Base-by-base conservation (phyloP, 2,329 filamentous ascomycete genomes). In the Venturia nashicola region DNA sequence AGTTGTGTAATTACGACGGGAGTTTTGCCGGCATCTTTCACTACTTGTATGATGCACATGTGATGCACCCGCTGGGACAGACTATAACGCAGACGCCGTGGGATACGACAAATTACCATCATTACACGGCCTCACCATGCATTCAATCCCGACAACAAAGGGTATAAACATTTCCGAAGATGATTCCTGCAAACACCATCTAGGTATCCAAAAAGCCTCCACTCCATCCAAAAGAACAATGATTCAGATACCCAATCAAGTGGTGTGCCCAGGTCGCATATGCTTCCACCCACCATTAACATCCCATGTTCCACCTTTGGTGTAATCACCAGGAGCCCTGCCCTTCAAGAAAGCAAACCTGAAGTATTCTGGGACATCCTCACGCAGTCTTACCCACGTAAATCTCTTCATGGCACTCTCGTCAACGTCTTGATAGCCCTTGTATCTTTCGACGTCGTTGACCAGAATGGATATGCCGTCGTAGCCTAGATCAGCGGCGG, bases 381-480 rank as follows among this genome's bases (percentile, higher is more conserved):
- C 70, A 64, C 71, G 73, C 43, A 82, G 78, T 65, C 85, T 78
- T 0, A 75, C 76, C 86, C 87, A 90, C 0, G 81, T 80, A 67
- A 88, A 88, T 12, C 70, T 72, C 2, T 72, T 68, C 46, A 79
- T 78, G 48, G 77, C 79, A 23, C 51, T 51, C 42, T 62, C 36
- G 20, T 42, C 82, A 57, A 81, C 82, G 66, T 88, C 87, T 23
- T 78, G 71, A 73, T 87, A 93, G 6, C 83, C 83, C n/a, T 87
- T 78, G 72, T 87, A 91, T 23, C 89, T 79, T 74, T 95, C 90
- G 0, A 95, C 90, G 68, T 95, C 90, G 70, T 95, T 94, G 67
- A 95, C 88, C 0, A 95, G 77, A 18, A 94, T 82, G 71, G 87
- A 90, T 65, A 95, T 82, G 14, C 90, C 90, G 69, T 93, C 88